These are phyloP conservation scores for Fusarium begoniae DNA, from an alignment of 2,329 filamentous ascomycete genomes.

Conservation along the genomic window DNA sequence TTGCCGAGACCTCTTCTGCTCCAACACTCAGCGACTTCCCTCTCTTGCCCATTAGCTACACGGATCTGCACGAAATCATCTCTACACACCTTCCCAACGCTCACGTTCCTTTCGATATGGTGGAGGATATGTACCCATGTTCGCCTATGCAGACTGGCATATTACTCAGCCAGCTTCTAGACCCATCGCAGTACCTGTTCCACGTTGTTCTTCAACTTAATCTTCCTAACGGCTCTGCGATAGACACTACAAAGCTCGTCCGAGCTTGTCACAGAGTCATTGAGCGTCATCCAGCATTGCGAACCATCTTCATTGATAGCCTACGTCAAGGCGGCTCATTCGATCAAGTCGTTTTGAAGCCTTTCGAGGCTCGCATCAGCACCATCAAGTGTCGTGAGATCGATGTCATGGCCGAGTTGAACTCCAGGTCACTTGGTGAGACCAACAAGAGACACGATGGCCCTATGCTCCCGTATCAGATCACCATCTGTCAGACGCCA, in stretches of 20 bases:
- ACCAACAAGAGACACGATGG: slow-evolving; percentile 13
- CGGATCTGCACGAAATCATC: slow-evolving; percentile 38
- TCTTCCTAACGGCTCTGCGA: neutral
- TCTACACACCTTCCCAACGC: slow-evolving; percentile 31
- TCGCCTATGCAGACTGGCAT: slow-evolving; percentile 51
- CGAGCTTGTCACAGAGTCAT: slow-evolving; percentile 36
- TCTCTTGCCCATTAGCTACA: slow-evolving; percentile 45
- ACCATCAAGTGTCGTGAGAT: slow-evolving; percentile 34
- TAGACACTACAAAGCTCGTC: slow-evolving; percentile 11
- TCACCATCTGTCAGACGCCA: slow-evolving; percentile 39
- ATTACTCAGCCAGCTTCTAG: slow-evolving; percentile 45
- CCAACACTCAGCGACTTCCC: slow-evolving; percentile 48
- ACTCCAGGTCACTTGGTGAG: slow-evolving; percentile 23
- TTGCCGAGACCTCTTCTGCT: slow-evolving; percentile 17
- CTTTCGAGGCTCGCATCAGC: neutral
- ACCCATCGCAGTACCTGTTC: slow-evolving; percentile 30
- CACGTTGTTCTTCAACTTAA: slow-evolving; percentile 26
- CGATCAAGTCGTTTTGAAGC: slow-evolving; percentile 43
- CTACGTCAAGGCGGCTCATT: slow-evolving; percentile 29
- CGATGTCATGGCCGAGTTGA: slow-evolving; percentile 36
- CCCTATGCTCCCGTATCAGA: slow-evolving; percentile 33
- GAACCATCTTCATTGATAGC: slow-evolving; percentile 47
- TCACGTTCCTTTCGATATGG: slow-evolving; percentile 16
- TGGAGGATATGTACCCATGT: slow-evolving; percentile 51
- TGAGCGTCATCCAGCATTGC: slow-evolving; percentile 42